Evolutionary conservation across 23 red algal genomes (phyloP).

Genomic region (Gracilaria domingensis): DNA sequence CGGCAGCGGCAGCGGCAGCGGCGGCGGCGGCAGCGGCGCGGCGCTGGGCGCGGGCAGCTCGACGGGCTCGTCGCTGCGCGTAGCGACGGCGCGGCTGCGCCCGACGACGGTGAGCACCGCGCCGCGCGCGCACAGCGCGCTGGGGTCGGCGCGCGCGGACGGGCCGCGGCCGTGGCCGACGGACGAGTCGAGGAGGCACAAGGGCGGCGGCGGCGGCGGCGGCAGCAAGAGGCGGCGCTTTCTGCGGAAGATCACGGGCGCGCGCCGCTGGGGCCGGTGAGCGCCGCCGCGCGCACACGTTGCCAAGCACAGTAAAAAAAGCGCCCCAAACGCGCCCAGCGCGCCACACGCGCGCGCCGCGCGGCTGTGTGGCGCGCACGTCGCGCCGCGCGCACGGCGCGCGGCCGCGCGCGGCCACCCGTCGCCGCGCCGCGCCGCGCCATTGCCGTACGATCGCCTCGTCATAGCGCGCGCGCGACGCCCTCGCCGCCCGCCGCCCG

Average conservation of each 20-base stretch:
- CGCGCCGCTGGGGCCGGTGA: neutral
- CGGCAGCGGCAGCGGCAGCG: neutral
- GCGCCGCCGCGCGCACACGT: too few relatives aligned
- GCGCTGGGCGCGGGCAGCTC: neutral
- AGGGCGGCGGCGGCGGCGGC: neutral
- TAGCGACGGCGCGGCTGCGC: neutral
- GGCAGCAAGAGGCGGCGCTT: neutral
- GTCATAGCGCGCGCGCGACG: neutral
- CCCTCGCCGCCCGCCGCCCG: neutral
- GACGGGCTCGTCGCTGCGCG: neutral
- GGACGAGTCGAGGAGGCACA: neutral
- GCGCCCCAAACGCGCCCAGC: neutral
- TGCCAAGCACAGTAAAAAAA: too few relatives aligned
- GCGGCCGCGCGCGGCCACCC: neutral
- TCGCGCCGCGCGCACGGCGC: neutral
- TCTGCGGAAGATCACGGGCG: neutral
- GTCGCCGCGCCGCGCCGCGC: neutral
- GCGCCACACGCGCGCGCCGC: too few relatives aligned
- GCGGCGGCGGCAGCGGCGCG: neutral
- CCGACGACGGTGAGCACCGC: neutral
- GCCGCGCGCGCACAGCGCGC: slow-evolving; percentile 10
- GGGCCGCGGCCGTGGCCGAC: slow-evolving; percentile 25
- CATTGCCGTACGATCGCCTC: neutral
- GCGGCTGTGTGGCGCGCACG: too few relatives aligned
- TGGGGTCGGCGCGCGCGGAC: slow-evolving; percentile 15